A percentile compares a stretch with the other conserved stretches of the same genome.
phyloP scores from a whole-genome alignment of 805 yeast species.

The Isabelozyma pseudorhagii region DNA sequence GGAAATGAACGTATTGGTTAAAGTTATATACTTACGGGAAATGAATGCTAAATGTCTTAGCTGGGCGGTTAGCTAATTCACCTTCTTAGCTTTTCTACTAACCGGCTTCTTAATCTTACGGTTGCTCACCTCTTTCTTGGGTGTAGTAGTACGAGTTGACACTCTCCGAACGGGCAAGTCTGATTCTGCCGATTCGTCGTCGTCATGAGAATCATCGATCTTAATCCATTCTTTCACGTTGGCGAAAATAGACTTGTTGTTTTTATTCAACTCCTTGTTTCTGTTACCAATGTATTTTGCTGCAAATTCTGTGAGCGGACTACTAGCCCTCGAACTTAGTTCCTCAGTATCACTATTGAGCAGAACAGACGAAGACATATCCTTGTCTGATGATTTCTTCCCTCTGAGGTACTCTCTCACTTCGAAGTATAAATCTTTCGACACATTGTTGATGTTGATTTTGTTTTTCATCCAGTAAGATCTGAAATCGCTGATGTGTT shows the following conservation, averaged over 20 bases:
- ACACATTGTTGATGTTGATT: constrained; percentile 62
- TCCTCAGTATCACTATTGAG: constrained; percentile 28
- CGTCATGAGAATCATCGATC: constrained; percentile 31
- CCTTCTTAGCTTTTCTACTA: constrained; percentile 8
- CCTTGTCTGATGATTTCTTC: constrained; percentile 31
- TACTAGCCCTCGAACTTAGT: constrained; percentile 23
- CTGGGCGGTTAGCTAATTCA: not conserved
- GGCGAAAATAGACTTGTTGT: constrained; percentile 29
- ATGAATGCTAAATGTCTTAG: not conserved
- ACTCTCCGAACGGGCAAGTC: constrained; percentile 7
- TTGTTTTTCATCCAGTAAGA: constrained; percentile 79
- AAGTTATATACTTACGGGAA: constrained; percentile 4
- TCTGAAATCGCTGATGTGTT: constrained; percentile 84
- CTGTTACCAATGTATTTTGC: constrained; percentile 59
- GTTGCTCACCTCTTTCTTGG: not conserved
- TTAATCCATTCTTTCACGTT: constrained; percentile 43
- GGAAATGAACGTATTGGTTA: constrained; percentile 1
- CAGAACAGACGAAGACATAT: constrained; percentile 15
- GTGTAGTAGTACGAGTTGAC: not conserved
- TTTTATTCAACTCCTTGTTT: constrained; percentile 31
- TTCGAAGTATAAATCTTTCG: constrained; percentile 81
- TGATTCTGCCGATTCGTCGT: constrained; percentile 24
- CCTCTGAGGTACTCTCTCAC: constrained; percentile 69
- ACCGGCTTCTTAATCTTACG: constrained; percentile 12
- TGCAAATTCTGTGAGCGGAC: constrained; percentile 70